A percentile compares a stretch with the other conserved stretches of the same genome.
These are phyloP conservation scores for Cutaneotrichosporon mucoides DNA, from an alignment of 1,284 basidiomycete species.

Conservation along the genomic window DNA sequence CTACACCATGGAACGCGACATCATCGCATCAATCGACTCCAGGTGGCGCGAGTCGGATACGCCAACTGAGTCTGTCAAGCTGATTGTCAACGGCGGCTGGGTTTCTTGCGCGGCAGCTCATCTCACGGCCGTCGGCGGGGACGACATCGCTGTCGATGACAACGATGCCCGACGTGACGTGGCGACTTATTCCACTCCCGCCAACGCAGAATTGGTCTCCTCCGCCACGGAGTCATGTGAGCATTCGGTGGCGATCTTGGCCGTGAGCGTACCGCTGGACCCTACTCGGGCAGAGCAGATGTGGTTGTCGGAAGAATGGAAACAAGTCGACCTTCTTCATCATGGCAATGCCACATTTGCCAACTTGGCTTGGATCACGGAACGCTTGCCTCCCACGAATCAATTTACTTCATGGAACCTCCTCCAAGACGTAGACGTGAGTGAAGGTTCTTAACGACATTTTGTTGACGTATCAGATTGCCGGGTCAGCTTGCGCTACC, in stretches of 20 bases:
- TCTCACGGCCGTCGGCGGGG: conserved; percentile 35
- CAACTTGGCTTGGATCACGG: conserved; percentile 77
- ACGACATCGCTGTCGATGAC: conserved; percentile 33
- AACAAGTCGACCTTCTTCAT: conserved; percentile 76
- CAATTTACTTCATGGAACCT: conserved; percentile 63
- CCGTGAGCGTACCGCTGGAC: conserved; percentile 65
- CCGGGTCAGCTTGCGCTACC: conserved; percentile 55
- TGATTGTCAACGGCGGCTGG: conserved; percentile 66
- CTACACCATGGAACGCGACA: conserved; percentile 70
- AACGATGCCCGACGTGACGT: conserved; percentile 49
- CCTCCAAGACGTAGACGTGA: conserved; percentile 34
- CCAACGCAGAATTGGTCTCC: conserved; percentile 55
- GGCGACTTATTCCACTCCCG: conserved; percentile 66
- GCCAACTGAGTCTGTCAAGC: conserved; percentile 53
- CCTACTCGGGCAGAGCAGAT: conserved; percentile 63
- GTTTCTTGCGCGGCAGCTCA: conserved; percentile 30
- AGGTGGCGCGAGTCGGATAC: conserved; percentile 70
- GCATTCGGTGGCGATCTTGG: conserved; percentile 71
- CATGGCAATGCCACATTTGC: conserved; percentile 72
- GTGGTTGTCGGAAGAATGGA: conserved; percentile 66
- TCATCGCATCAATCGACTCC: conserved; percentile 65
- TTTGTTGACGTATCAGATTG: conserved; percentile 14
- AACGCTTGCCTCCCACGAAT: conserved; percentile 70
- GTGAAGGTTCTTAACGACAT: conserved; percentile 28
- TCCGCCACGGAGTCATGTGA: conserved; percentile 60